phyloP scores from a whole-genome alignment of 208 protist genomes.

The Trypanosoma avium region DNA sequence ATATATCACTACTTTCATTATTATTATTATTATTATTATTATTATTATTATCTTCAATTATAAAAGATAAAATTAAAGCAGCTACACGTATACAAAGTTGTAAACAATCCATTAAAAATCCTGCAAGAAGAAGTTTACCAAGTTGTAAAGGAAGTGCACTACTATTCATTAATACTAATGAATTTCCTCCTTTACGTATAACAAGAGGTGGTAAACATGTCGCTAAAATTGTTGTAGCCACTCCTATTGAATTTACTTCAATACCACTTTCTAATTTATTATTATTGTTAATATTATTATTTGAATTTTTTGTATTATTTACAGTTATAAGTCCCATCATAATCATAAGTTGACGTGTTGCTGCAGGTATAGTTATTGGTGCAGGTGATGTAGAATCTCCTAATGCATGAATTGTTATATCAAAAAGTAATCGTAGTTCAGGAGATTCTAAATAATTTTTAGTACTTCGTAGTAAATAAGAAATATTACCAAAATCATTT shows the following conservation, averaged over 20 bases:
- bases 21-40: not conserved
- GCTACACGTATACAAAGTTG: constrained; percentile 18
- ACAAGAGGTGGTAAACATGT: constrained; percentile 34
- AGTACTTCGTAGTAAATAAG: not conserved
- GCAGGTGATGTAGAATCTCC: not conserved
- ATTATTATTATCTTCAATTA: not conserved
- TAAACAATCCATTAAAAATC: constrained; percentile 43
- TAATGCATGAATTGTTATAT: constrained; percentile 1
- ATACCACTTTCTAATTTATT: not conserved
- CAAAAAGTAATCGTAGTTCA: constrained; percentile 22
- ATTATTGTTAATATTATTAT: too few relatives aligned
- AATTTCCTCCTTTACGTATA: not conserved
- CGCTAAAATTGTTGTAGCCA: constrained; percentile 30
- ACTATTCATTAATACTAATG: not conserved
- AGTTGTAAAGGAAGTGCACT: constrained; percentile 61
- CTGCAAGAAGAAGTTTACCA: constrained; percentile 67
- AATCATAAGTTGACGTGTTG: constrained; percentile 18
- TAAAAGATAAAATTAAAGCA: constrained; percentile 22
- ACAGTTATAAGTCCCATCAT: constrained; percentile 23
- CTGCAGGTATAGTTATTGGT: constrained; percentile 17
- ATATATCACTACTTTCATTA: constrained; percentile 15
- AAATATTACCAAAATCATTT: not conserved
- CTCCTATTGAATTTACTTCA: constrained; percentile 26
- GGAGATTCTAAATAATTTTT: constrained; percentile 9
- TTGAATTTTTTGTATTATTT: not conserved